phyloP scores from a whole-genome alignment of 2,329 filamentous ascomycete genomes.

The Nigrospora sphaerica region DNA sequence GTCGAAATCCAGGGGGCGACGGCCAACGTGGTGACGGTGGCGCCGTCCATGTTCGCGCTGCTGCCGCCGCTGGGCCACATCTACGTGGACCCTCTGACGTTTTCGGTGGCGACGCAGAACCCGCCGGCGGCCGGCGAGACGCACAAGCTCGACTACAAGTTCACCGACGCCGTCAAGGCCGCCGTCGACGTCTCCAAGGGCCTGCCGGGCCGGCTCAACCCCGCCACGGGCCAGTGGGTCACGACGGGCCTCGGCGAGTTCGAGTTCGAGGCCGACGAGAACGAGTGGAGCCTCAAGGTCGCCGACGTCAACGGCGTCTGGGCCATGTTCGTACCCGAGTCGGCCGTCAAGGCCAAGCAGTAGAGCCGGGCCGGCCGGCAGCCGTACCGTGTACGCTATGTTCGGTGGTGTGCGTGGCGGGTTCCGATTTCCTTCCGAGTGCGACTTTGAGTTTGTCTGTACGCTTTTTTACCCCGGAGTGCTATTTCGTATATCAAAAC shows the following conservation, averaged over 20 bases:
- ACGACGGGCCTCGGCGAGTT: constrained; percentile 8
- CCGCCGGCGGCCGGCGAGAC: constrained; percentile 3
- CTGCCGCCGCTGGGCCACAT: constrained; percentile 5
- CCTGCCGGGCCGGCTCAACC: constrained; percentile 5
- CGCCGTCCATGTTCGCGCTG: constrained; percentile 2
- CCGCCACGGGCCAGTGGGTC: constrained; percentile 5
- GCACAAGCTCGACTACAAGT: constrained; percentile 9
- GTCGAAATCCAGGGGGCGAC: constrained; percentile 7
- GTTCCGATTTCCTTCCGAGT: too few species aligned
- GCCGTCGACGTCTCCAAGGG: constrained; percentile 5
- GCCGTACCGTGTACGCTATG: too few species aligned
- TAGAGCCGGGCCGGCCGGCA: too few species aligned
- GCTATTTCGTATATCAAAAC: too few species aligned
- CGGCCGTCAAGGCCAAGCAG: constrained; percentile 1
- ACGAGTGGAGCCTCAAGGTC: constrained; percentile 7
- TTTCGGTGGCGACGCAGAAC: constrained; percentile 2
- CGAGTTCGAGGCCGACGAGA: constrained; percentile 9
- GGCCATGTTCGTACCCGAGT: constrained; percentile 3
- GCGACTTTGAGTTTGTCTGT: too few species aligned
- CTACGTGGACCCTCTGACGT: constrained; percentile 8
- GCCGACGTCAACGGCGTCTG: constrained; percentile 10
- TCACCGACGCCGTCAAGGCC: constrained; percentile 4
- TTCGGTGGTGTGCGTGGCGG: too few species aligned
- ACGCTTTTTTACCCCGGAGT: too few species aligned
- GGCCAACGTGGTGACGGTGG: constrained; percentile 6